A percentile compares a stretch with the other conserved stretches of the same genome.
phyloP scores from a whole-genome alignment of 768 basidiomycete species.

The Trametes maxima region DNA sequence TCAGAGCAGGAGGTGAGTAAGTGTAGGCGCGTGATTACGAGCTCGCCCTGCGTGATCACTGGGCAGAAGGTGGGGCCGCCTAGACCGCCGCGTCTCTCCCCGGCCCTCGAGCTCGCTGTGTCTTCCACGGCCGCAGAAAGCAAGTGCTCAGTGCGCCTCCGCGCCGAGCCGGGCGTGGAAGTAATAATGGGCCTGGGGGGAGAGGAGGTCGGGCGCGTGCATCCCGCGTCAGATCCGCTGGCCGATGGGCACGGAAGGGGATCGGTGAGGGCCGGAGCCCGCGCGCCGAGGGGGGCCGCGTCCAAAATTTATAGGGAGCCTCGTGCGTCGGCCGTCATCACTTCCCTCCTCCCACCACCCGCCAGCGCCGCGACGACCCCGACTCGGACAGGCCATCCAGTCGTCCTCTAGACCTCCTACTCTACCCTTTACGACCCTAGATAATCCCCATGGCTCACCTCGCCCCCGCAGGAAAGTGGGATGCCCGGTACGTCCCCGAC shows the following conservation, averaged over 20 bases:
- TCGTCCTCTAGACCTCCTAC: slow-evolving; percentile 34
- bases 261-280: slow-evolving; percentile 19
- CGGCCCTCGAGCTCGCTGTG: too few relatives aligned
- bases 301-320: slow-evolving; percentile 20
- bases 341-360: slow-evolving; percentile 32
- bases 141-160: too few relatives aligned
- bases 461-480: slow-evolving; percentile 64
- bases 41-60: background rate
- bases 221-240: background rate
- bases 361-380: slow-evolving; percentile 21
- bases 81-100: background rate
- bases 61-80: background rate
- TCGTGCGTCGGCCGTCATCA: slow-evolving; percentile 8
- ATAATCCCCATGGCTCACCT: slow-evolving; percentile 51
- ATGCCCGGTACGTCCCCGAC: slow-evolving; percentile 57
- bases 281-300: slow-evolving; percentile 8
- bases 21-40: slow-evolving; percentile 18
- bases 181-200: too few relatives aligned
- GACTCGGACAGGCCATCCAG: slow-evolving; percentile 38
- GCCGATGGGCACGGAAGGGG: background rate
- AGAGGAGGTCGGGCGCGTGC: too few relatives aligned
- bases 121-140: too few relatives aligned
- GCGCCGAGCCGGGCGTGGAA: too few relatives aligned
- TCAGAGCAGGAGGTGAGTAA: slow-evolving; percentile 9
- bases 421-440: slow-evolving; percentile 34